Base-by-base conservation (phyloP, 1,139 yeast species). In the Yamadazyma kanchanaburiensis region DNA sequence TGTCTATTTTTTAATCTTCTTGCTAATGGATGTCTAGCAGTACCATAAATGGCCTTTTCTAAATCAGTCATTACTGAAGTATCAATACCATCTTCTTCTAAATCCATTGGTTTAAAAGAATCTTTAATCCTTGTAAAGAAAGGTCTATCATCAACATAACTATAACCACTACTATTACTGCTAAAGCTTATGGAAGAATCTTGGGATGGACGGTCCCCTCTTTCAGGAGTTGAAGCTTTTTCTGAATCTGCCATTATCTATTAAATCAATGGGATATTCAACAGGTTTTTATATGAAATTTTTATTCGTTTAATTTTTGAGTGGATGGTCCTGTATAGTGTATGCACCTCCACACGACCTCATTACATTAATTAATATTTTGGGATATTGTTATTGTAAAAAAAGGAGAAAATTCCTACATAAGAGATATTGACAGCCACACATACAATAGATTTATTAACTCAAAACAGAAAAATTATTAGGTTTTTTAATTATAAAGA, bases 81-180 rank as follows among this genome's bases (percentile, higher is more conserved):
- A 38, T 65, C 72, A 29, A 61, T 45, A 3, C 70, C 70, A 19
- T 60, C 65, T 2, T 60, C 66, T 33, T 64, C 70, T 26, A 64
- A 49, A 34, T 64, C 42, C 25, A 63, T 54, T n/a, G 69, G 68
- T 37, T 54, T 60, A 55, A 66, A 66, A 5, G 69, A 56, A 40
- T 65, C 59, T 11, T 57, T 31, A 25, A 64, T 51, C 10, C 64
- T 46, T 15, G 34, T 28, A 15, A 23, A 23, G 6, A 28, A n/a
- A 5, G 26, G 26, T 17, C 22, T 18, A 13, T 12, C 18, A 13
- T 22, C 26, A 5, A 17, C 24, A 22, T 22, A 12, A 14, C 19
- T 16, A 10, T 22, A 30, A 4, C 15, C 24, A n/a, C 27, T 18
- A n/a, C 18, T 21, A 14, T 8, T 15, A 3, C 25, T 8, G 17